Evolutionary conservation across 2,329 filamentous ascomycete genomes (phyloP), one percentile per base, ranked within the genome.

Genomic region (Verticillium zaregamsianum): DNA sequence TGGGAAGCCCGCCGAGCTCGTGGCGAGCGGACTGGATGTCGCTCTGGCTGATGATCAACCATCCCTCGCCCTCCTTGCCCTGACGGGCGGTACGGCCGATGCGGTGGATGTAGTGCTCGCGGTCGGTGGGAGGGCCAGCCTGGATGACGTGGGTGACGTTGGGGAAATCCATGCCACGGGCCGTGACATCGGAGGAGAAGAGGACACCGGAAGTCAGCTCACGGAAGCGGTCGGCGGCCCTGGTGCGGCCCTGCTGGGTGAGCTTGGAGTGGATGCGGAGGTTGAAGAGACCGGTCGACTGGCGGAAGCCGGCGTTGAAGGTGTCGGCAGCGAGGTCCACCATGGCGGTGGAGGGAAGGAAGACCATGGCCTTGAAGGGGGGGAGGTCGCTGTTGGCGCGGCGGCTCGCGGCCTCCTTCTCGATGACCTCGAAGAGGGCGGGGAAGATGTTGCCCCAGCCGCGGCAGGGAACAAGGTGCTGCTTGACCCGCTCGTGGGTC

Each of bases 281-380:
- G 59, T 79, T 66, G 28, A 17, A 37, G 40, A 59, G 11, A 20
- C 56, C 56, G 12, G 17, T 40, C 6, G 56, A 28, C 23, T 25
- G 20, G 11, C 67, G 65, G 58, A 87, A 77, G 23, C 82, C 78
- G 17, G 23, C 56, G n/a, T 32, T 52, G 20, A 17, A 54, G 28
- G 31, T 32, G 12, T 54, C 23, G 11, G 58, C 17, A 25, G 86
- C 86, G 57, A 93, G 79, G 62, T 88, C 81, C 55, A 93, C 91
- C 65, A 90, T 83, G 28, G 86, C 84, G 1, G 90, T 96, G 25
- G 90, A 92, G 69, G 91, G 91, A 73, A 94, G 90, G 79, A 97
- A 99, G 52, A 97, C 80, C 63, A 99, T 96, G n/a, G 92, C 92
- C 82, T 99, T 99, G 85, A 98, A 97, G 0, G 92, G 91, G 17